These are phyloP conservation scores for Rhodotorula toruloides DNA, from an alignment of 768 basidiomycete genomes.

Conservation along the genomic window DNA sequence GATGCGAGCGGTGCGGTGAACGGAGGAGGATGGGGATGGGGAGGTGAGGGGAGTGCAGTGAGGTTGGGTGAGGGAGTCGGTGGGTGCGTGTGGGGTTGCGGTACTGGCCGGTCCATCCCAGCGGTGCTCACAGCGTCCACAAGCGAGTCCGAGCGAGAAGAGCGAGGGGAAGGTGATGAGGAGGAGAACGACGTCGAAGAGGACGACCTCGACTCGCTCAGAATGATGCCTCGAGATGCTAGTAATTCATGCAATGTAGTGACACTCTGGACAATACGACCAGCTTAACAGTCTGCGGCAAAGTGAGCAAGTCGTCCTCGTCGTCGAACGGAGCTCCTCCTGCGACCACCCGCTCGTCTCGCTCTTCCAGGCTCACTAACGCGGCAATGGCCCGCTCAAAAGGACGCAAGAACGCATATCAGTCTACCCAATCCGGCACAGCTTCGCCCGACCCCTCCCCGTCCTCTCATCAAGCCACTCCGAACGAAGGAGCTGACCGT, in stretches of 20 bases:
- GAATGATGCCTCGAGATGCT: too few relatives aligned
- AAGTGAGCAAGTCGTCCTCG: too few relatives aligned
- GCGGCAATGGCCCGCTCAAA: neutral
- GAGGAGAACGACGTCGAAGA: neutral
- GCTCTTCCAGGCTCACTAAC: neutral
- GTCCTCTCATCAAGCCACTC: neutral
- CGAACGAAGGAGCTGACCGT: too few relatives aligned
- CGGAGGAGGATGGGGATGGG: neutral
- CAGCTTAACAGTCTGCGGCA: too few relatives aligned
- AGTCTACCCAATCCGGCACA: neutral
- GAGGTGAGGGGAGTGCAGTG: neutral
- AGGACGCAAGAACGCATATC: neutral
- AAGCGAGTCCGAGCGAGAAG: too few relatives aligned
- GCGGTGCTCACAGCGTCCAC: too few relatives aligned
- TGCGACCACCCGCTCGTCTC: too few relatives aligned
- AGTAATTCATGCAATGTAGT: too few relatives aligned
- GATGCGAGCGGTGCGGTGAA: neutral
- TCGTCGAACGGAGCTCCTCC: too few relatives aligned
- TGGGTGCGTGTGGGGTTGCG: neutral
- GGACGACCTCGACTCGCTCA: neutral
- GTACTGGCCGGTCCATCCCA: neutral
- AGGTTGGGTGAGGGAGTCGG: neutral
- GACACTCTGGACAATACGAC: too few relatives aligned
- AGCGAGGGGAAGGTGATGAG: neutral
- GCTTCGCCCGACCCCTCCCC: neutral